These are phyloP conservation scores for Diaporthe eres DNA, from an alignment of 2,329 filamentous ascomycete genomes.

Conservation along the genomic window DNA sequence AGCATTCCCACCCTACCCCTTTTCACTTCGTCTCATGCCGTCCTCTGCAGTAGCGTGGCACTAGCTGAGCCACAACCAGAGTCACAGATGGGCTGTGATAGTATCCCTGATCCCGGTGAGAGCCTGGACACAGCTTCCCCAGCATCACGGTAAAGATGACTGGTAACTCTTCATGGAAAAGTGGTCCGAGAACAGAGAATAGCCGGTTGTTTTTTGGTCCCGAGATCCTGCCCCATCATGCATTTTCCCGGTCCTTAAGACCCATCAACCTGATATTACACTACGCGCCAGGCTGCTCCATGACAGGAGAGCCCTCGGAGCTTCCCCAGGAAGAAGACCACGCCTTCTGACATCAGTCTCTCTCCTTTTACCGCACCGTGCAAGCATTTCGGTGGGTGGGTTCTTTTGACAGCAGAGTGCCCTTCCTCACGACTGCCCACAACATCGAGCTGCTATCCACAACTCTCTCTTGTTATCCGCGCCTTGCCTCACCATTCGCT, in stretches of 20 bases:
- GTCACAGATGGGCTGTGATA: not conserved
- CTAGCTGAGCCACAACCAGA: slow-evolving; percentile 33
- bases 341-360: slow-evolving; percentile 16
- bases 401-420: not conserved
- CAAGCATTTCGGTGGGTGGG: not conserved
- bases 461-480: not conserved
- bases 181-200: not conserved
- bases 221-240: slow-evolving; percentile 1
- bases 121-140: not conserved
- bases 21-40: slow-evolving; percentile 26
- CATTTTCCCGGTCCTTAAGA: not conserved
- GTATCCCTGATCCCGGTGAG: slow-evolving; percentile 8
- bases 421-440: not conserved
- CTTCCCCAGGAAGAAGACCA: slow-evolving; percentile 1
- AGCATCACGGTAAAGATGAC: not conserved
- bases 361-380: not conserved
- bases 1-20: slow-evolving; percentile 18
- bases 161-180: not conserved
- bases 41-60: slow-evolving; percentile 28
- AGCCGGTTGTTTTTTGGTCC: not conserved
- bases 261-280: not conserved
- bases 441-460: not conserved
- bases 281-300: not conserved
- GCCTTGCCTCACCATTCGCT: not conserved
- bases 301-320: not conserved